These are phyloP conservation scores for Phytophthora palmivora DNA, from an alignment of 352 stramenopile species.

Conservation along the genomic window DNA sequence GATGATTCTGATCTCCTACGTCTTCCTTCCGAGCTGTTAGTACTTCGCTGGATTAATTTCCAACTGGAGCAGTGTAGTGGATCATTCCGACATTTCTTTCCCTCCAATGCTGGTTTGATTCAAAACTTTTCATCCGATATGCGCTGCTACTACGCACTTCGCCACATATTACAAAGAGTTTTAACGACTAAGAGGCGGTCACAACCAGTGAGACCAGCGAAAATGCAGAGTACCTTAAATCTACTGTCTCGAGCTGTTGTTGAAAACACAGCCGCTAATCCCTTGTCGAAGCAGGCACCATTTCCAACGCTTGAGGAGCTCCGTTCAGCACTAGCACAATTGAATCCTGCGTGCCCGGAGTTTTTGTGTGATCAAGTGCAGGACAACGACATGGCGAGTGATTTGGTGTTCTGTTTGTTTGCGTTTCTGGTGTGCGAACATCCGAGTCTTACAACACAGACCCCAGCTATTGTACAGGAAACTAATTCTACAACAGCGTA, in stretches of 20 bases:
- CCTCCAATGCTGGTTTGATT: constrained; percentile 44
- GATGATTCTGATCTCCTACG: constrained; percentile 57
- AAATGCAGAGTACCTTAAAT: constrained; percentile 30
- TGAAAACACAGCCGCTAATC: constrained; percentile 10
- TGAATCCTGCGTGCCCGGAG: constrained; percentile 50
- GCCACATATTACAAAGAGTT: constrained; percentile 56
- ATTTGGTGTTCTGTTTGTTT: constrained; percentile 70
- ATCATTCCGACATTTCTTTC: constrained; percentile 34
- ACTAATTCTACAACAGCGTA: constrained; percentile 15
- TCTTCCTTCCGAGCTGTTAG: constrained; percentile 60
- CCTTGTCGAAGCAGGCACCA: constrained; percentile 29
- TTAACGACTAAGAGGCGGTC: constrained; percentile 24
- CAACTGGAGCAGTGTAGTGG: constrained; percentile 54
- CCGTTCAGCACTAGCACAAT: constrained; percentile 37
- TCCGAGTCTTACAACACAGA: constrained; percentile 37
- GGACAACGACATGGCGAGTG: constrained; percentile 44
- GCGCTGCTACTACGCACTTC: constrained; percentile 61
- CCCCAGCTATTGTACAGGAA: neutral
- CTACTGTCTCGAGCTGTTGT: constrained; percentile 12
- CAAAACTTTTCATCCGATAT: constrained; percentile 81
- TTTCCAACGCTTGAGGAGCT: constrained; percentile 56
- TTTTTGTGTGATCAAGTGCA: constrained; percentile 51
- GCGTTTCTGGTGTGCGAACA: constrained; percentile 68
- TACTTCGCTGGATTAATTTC: constrained; percentile 79
- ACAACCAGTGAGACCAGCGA: constrained; percentile 1